Conservation (phyloP, 164 flowering plant genomes). For the Tetracentron sinense region DNA sequence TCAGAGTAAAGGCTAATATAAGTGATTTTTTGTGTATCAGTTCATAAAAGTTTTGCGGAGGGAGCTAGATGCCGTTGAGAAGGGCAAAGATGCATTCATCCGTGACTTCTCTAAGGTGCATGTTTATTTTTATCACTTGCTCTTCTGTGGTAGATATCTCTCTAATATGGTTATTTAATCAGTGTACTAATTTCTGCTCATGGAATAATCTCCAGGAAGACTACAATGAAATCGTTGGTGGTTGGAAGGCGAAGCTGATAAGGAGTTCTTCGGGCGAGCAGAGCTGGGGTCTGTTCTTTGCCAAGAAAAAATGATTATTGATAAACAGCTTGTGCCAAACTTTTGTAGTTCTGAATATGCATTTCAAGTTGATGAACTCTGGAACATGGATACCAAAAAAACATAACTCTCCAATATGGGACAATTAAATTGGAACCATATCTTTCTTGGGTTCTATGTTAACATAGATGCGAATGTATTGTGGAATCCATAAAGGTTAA, state of each 20-base stretch:
- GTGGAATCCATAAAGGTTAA: too few species aligned
- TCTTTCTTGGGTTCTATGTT: too few species aligned
- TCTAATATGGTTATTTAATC: background rate
- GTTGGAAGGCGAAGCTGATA: slow-evolving; percentile 85
- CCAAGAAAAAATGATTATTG: slow-evolving; percentile 54
- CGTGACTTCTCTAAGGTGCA: slow-evolving; percentile 73
- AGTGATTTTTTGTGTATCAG: slow-evolving; percentile 36
- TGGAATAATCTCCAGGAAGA: slow-evolving; percentile 54
- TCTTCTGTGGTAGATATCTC: background rate
- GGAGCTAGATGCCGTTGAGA: slow-evolving; percentile 63
- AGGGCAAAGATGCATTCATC: slow-evolving; percentile 66
- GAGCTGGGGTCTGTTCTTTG: slow-evolving; percentile 92
- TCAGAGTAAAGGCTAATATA: slow-evolving; percentile 9
- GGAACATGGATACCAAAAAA: too few species aligned
- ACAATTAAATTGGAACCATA: too few species aligned
- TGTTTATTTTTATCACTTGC: background rate
- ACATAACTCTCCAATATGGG: too few species aligned
- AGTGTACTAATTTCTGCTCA: background rate
- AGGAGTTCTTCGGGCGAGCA: slow-evolving; percentile 86
- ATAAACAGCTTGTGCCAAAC: background rate
- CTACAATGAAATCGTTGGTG: slow-evolving; percentile 76
- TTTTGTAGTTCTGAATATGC: too few species aligned
- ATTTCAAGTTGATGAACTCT: too few species aligned
- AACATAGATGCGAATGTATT: too few species aligned
- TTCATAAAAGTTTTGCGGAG: slow-evolving; percentile 66